Evolutionary conservation across 495 filamentous ascomycete species (phyloP).

Genomic region (Penicillium cataractarum): DNA sequence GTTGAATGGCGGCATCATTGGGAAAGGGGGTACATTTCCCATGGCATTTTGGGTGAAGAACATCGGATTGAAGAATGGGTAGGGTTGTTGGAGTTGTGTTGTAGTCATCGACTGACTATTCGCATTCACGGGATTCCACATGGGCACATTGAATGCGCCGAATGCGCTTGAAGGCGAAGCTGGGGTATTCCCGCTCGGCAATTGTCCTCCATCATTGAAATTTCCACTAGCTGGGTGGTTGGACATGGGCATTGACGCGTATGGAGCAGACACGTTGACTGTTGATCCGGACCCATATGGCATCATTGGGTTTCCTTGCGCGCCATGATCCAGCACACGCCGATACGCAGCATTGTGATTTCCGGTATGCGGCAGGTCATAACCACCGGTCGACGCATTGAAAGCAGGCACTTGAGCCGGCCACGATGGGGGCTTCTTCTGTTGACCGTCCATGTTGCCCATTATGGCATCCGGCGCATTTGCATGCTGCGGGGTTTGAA

Average conservation of each 20-base stretch:
- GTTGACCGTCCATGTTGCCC: background rate
- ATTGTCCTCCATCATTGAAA: background rate
- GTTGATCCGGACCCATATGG: background rate
- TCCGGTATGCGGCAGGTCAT: background rate
- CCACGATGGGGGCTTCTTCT: background rate
- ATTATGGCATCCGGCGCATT: background rate
- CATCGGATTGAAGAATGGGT: slow-evolving; percentile 15
- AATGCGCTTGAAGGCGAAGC: slow-evolving; percentile 13
- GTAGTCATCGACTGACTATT: background rate
- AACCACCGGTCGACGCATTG: background rate
- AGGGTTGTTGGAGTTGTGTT: background rate
- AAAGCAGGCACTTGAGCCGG: background rate
- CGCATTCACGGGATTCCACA: slow-evolving; percentile 19
- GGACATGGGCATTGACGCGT: background rate
- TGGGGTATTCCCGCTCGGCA: background rate
- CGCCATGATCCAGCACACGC: background rate
- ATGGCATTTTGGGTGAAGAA: slow-evolving; percentile 10
- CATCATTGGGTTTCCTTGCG: background rate
- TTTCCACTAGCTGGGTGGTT: background rate
- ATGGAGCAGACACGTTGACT: background rate
- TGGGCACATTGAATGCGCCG: slow-evolving; percentile 21
- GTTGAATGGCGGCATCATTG: slow-evolving; percentile 21
- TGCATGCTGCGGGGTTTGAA: background rate
- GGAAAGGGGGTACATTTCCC: slow-evolving; percentile 5
- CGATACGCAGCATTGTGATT: background rate